A percentile compares a stretch with the other conserved stretches of the same genome.
Conservation (phyloP, 495 filamentous ascomycete species). For the Aspergillus affinis region DNA sequence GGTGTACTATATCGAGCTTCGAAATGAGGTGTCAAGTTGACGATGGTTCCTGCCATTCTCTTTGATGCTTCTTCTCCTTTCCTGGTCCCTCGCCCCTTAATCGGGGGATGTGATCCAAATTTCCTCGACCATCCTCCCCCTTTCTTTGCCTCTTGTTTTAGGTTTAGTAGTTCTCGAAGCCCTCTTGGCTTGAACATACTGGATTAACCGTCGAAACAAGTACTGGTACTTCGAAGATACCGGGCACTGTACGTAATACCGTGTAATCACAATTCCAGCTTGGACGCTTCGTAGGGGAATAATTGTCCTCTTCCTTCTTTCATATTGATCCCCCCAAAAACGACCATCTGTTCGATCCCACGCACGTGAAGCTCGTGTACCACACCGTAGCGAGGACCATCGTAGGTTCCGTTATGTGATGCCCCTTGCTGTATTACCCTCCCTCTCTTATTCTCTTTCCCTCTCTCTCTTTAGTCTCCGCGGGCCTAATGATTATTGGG, state of each 20-base stretch:
- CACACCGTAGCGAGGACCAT: background rate
- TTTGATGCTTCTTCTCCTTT: background rate
- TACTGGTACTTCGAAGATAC: background rate
- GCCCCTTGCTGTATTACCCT: conserved; percentile 1
- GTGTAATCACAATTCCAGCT: background rate
- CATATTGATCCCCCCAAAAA: too few relatives aligned
- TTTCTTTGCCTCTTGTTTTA: background rate
- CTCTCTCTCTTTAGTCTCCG: background rate
- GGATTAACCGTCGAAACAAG: background rate
- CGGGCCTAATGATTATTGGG: background rate
- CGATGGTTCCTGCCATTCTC: too few relatives aligned
- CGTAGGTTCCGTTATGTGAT: too few relatives aligned
- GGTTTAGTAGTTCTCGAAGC: background rate
- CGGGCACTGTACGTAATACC: background rate
- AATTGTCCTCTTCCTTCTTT: background rate
- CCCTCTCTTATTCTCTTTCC: background rate
- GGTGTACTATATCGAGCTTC: background rate
- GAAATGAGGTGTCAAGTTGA: background rate
- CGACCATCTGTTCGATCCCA: background rate
- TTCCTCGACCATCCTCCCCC: background rate
- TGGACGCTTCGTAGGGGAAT: background rate
- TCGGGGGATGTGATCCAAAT: background rate
- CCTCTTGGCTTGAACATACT: background rate
- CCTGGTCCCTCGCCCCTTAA: background rate
- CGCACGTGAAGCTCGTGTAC: too few relatives aligned